Evolutionary conservation across 805 yeast genomes (phyloP).

Genomic region (Teunomyces barrocoloradensis): DNA sequence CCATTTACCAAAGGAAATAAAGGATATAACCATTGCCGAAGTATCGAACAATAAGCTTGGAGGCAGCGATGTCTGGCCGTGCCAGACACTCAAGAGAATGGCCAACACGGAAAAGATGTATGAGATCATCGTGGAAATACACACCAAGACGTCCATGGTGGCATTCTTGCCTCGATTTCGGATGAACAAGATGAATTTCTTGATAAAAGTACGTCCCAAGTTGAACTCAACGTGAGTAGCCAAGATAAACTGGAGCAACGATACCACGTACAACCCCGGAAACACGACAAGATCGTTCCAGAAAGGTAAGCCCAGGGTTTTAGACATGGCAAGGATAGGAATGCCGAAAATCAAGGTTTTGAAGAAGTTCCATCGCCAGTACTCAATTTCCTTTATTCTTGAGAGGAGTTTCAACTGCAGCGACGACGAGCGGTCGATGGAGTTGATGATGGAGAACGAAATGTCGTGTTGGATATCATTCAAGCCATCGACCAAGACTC

Average conservation of each 20-base stretch:
- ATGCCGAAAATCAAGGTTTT: slow-evolving; percentile 55
- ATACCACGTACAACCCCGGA: slow-evolving; percentile 65
- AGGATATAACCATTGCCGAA: slow-evolving; percentile 75
- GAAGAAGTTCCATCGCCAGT: slow-evolving; percentile 63
- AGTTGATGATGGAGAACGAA: slow-evolving; percentile 46
- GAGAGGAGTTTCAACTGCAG: slow-evolving; percentile 70
- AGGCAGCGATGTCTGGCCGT: slow-evolving; percentile 37
- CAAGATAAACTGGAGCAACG: slow-evolving; percentile 56
- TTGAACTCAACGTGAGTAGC: slow-evolving; percentile 61
- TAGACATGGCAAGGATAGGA: slow-evolving; percentile 56
- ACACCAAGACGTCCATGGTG: slow-evolving; percentile 91
- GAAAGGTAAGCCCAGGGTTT: slow-evolving; percentile 40
- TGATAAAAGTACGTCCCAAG: slow-evolving; percentile 67
- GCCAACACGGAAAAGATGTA: slow-evolving; percentile 70
- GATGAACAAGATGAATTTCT: slow-evolving; percentile 62
- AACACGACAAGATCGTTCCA: slow-evolving; percentile 35
- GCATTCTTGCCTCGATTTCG: slow-evolving; percentile 56
- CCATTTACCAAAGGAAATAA: slow-evolving; percentile 87
- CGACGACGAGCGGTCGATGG: slow-evolving; percentile 51
- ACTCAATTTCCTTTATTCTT: slow-evolving; percentile 65
- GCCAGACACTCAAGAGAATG: slow-evolving; percentile 47
- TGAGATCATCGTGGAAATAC: slow-evolving; percentile 77
- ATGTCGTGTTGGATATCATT: slow-evolving; percentile 51
- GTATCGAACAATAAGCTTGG: slow-evolving; percentile 85
- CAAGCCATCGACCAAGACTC: slow-evolving; percentile 52